Conservation (phyloP, 1,139 yeast species). For the Scheffersomyces illinoinensis region DNA sequence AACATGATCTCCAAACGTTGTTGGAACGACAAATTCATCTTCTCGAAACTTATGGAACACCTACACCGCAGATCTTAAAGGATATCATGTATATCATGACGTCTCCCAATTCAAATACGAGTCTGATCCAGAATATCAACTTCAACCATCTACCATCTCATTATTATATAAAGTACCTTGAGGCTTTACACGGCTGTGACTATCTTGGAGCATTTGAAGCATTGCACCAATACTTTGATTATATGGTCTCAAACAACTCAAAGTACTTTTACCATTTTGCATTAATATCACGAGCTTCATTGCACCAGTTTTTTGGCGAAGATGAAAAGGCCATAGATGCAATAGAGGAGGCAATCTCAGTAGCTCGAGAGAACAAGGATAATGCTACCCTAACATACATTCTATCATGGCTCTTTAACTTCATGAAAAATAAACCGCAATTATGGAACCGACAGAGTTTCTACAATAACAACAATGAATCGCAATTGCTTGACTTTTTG, state of each 20-base stretch:
- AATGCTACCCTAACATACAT: constrained; percentile 70
- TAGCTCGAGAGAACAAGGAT: constrained; percentile 86
- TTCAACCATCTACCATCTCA: constrained; percentile 57
- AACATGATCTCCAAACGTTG: constrained; percentile 52
- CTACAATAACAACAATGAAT: constrained; percentile 44
- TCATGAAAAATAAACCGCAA: constrained; percentile 67
- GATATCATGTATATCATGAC: constrained; percentile 49
- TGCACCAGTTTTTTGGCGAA: constrained; percentile 77
- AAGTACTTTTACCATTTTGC: constrained; percentile 80
- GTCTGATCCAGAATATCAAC: constrained; percentile 46
- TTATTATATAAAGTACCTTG: constrained; percentile 65
- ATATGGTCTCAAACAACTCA: constrained; percentile 71
- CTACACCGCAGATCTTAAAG: constrained; percentile 49
- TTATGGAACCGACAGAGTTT: constrained; percentile 45
- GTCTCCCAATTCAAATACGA: constrained; percentile 39
- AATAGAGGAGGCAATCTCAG: constrained; percentile 83
- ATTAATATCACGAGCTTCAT: constrained; percentile 70
- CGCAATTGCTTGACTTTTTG: constrained; percentile 64
- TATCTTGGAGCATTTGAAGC: constrained; percentile 74
- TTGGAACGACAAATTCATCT: constrained; percentile 58
- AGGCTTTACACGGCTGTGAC: constrained; percentile 60
- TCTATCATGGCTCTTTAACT: constrained; percentile 77
- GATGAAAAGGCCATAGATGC: constrained; percentile 75
- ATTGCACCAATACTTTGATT: constrained; percentile 82
- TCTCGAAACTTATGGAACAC: constrained; percentile 55